Conservation (phyloP, 2,329 filamentous ascomycete genomes). For the Trichoderma brevicompactum region DNA sequence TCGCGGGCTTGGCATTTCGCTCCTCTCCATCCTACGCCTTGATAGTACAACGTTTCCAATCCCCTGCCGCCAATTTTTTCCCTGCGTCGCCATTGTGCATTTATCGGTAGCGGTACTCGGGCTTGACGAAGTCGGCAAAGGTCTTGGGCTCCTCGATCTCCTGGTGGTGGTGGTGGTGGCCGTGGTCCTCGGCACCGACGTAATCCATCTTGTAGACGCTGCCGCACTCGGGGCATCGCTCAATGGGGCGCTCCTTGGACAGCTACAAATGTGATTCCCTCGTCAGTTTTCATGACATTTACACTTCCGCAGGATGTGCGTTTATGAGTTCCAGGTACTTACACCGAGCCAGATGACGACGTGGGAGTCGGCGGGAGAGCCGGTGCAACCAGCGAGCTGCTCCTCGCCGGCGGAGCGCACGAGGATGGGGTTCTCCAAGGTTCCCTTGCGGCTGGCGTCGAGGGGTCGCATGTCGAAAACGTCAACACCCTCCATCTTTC, state of each 20-base stretch:
- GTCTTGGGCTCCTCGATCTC: constrained; percentile 85
- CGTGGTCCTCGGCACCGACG: constrained; percentile 78
- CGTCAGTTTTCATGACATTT: constrained; percentile 5
- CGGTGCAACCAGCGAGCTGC: constrained; percentile 97
- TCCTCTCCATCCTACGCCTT: constrained; percentile 31
- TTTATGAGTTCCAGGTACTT: constrained; percentile 46
- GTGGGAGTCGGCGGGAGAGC: constrained; percentile 91
- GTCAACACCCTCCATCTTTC: constrained; percentile 98
- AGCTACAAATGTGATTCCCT: constrained; percentile 55
- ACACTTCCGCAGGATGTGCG: background rate
- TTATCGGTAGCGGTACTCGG: constrained; percentile 81
- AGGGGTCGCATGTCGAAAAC: constrained; percentile 98
- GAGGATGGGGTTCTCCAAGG: constrained; percentile 84
- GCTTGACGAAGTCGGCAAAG: constrained; percentile 93
- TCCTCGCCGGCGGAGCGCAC: constrained; percentile 93
- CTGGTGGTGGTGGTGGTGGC: constrained; percentile 61
- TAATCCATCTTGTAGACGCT: constrained; percentile 98
- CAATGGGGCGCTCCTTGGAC: constrained; percentile 84
- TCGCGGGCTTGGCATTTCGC: constrained; percentile 32
- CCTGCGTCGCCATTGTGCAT: constrained; percentile 31
- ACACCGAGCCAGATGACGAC: constrained; percentile 87
- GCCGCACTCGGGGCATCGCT: constrained; percentile 96
- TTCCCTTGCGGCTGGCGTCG: constrained; percentile 89
- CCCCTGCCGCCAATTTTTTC: constrained; percentile 2
- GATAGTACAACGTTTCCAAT: constrained; percentile 32